A percentile compares a stretch with the other conserved stretches of the same genome.
Conservation (phyloP, 2,329 filamentous ascomycete genomes). For the Cadophora sp. region DNA sequence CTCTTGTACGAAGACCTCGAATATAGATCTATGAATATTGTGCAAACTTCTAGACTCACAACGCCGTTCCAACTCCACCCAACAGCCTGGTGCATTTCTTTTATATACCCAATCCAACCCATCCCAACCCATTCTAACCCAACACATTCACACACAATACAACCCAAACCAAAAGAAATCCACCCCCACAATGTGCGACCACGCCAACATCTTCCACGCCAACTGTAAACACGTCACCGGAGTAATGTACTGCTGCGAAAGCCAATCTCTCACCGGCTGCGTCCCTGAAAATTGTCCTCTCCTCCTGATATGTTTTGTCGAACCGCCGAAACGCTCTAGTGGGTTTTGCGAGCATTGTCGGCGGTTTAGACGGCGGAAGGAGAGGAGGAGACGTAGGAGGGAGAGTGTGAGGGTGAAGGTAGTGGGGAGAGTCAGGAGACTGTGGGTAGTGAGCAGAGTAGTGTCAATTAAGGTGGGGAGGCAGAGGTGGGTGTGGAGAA, state of each 20-base stretch:
- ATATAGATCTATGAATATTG: too few relatives aligned
- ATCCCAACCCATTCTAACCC: neutral
- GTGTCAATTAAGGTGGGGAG: too few relatives aligned
- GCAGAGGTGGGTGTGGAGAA: too few relatives aligned
- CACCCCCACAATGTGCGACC: constrained; percentile 7
- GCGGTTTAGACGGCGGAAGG: neutral
- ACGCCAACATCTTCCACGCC: neutral
- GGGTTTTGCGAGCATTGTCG: constrained; percentile 9
- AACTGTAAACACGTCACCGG: constrained; percentile 6
- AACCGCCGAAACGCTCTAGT: constrained; percentile 6
- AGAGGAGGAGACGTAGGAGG: neutral
- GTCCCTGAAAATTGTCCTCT: constrained; percentile 2
- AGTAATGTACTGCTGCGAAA: constrained; percentile 13
- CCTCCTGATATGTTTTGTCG: neutral
- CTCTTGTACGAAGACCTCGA: too few relatives aligned
- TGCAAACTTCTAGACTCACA: neutral
- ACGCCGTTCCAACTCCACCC: neutral
- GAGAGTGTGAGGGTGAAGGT: neutral
- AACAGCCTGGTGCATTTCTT: neutral
- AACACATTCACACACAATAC: neutral
- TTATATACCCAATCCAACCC: neutral
- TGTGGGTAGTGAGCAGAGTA: too few relatives aligned
- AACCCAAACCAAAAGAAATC: neutral
- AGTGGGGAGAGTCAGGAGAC: neutral
- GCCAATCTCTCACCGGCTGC: neutral